These are phyloP conservation scores for Casuarina glauca DNA, from an alignment of 306 rosid species.

Conservation along the genomic window DNA sequence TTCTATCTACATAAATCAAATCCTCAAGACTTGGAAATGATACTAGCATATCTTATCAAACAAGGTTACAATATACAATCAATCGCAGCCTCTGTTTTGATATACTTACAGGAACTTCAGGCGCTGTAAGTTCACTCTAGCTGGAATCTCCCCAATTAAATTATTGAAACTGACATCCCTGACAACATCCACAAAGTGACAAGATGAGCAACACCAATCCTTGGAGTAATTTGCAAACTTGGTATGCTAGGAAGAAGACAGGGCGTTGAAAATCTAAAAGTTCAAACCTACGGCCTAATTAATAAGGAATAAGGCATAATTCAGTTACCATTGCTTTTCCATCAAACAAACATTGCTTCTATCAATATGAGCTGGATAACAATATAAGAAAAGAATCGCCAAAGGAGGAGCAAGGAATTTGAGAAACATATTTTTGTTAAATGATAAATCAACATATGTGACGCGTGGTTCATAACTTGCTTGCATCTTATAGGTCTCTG, in stretches of 20 bases:
- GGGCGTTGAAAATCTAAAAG: not conserved
- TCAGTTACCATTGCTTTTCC: not conserved
- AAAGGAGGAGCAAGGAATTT: not conserved
- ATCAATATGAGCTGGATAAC: not conserved
- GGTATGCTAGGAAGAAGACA: not conserved
- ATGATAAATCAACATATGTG: not conserved
- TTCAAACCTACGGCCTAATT: not conserved
- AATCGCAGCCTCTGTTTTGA: not conserved
- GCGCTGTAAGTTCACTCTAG: conserved; percentile 26
- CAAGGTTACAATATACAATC: not conserved
- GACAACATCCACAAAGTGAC: conserved; percentile 17
- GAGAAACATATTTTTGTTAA: not conserved
- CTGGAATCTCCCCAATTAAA: conserved; percentile 74
- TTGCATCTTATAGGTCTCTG: not conserved
- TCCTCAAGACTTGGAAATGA: not conserved
- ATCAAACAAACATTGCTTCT: not conserved
- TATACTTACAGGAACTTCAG: conserved; percentile 65
- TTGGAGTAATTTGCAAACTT: not conserved
- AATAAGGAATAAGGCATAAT: not conserved
- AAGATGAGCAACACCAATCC: conserved; percentile 16
- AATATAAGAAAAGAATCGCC: not conserved
- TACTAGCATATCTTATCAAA: not conserved
- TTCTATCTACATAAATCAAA: not conserved
- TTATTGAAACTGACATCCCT: conserved; percentile 92
- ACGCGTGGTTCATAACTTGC: not conserved